These are phyloP conservation scores for Talaromyces sp. DNA, from an alignment of 2,329 filamentous ascomycete genomes.

Conservation along the genomic window DNA sequence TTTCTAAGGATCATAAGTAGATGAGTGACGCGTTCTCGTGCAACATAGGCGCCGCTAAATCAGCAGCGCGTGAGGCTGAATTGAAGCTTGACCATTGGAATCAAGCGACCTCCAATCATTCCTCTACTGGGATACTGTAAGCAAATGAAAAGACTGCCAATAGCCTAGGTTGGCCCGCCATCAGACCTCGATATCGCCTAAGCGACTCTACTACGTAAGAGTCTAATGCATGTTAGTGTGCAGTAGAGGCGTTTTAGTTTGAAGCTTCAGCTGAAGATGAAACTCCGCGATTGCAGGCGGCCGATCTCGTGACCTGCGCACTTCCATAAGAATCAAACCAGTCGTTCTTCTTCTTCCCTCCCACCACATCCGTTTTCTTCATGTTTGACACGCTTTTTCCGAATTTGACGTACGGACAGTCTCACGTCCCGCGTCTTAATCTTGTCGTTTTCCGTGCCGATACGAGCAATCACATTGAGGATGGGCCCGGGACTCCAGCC, in stretches of 20 bases:
- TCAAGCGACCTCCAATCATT: not conserved
- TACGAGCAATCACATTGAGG: not conserved
- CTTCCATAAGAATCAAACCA: not conserved
- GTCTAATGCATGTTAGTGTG: not conserved
- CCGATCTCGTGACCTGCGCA: not conserved
- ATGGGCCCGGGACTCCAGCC: not conserved
- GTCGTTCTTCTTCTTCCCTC: not conserved
- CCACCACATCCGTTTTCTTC: not conserved
- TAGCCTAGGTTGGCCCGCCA: not conserved
- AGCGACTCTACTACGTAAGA: not conserved
- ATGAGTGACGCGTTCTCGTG: not conserved
- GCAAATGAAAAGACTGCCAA: not conserved
- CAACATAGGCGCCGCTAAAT: not conserved
- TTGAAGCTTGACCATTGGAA: conserved; percentile 12
- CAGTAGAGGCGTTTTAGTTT: not conserved
- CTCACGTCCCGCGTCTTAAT: not conserved
- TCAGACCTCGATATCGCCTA: not conserved
- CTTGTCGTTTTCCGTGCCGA: not conserved
- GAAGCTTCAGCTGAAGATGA: not conserved
- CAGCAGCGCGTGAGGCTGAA: conserved; percentile 16
- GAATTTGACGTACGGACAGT: not conserved
- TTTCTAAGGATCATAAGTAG: not conserved
- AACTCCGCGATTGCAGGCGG: not conserved
- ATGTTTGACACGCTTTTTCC: not conserved
- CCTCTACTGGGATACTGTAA: not conserved